These are phyloP conservation scores for Xanthoconium separans DNA, from an alignment of 1,284 basidiomycete genomes.

Conservation along the genomic window DNA sequence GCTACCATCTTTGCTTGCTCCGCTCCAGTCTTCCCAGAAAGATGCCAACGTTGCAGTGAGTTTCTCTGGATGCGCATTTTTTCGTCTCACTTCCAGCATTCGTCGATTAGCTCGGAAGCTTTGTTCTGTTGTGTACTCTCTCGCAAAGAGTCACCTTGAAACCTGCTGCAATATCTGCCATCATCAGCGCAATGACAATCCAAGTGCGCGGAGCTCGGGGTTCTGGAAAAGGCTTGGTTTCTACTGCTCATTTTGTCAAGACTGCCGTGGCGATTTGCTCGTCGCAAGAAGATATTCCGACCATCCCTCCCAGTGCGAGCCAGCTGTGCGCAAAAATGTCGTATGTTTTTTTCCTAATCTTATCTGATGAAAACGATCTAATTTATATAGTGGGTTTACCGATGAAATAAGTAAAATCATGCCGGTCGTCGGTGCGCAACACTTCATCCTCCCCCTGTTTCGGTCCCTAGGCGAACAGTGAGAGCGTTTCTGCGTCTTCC, in stretches of 20 bases:
- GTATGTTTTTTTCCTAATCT: conserved; percentile 21
- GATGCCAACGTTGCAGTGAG: conserved; percentile 55
- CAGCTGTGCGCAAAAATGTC: conserved; percentile 26
- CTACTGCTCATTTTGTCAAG: conserved; percentile 24
- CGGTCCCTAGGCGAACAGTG: conserved; percentile 46
- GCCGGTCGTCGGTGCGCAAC: conserved; percentile 55
- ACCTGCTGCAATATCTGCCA: conserved; percentile 52
- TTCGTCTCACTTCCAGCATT: background rate
- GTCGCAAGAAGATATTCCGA: conserved; percentile 21
- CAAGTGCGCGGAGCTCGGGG: conserved; percentile 38
- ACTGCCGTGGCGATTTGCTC: conserved; percentile 30
- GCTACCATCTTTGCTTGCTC: conserved; percentile 59
- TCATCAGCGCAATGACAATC: conserved; percentile 54
- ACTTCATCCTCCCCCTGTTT: conserved; percentile 56
- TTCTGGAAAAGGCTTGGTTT: conserved; percentile 21
- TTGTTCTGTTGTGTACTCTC: conserved; percentile 65
- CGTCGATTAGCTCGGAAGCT: conserved; percentile 61
- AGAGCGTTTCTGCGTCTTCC: conserved; percentile 7
- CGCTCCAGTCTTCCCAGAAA: conserved; percentile 45
- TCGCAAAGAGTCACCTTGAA: conserved; percentile 63
- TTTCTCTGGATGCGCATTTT: background rate
- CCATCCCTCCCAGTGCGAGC: conserved; percentile 15
- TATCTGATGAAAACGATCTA: background rate
- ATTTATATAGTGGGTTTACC: conserved; percentile 43
- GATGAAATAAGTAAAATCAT: conserved; percentile 45